Evolutionary conservation across 129 eudicot species (phyloP).

Genomic region (Sambucus nigra): DNA sequence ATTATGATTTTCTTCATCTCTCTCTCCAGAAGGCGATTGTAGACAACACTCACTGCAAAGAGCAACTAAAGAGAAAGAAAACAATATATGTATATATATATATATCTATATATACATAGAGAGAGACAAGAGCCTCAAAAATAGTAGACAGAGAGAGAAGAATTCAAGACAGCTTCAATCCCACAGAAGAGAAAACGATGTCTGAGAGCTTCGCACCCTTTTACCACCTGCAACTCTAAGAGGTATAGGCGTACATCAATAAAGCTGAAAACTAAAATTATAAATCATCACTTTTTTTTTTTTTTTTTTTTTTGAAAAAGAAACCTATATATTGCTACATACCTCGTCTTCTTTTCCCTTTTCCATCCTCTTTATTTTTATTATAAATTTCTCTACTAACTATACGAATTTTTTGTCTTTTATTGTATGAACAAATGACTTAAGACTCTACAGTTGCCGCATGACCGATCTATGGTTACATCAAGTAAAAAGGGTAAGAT

Average conservation of each 20-base stretch:
- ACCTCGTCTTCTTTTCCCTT: slow-evolving; percentile 12
- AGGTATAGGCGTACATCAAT: slow-evolving; percentile 9
- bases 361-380: not conserved
- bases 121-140: not conserved
- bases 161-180: slow-evolving; percentile 3
- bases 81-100: too few species aligned
- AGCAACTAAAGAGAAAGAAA: not conserved
- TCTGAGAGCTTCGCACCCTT: slow-evolving; percentile 32
- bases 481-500: not conserved
- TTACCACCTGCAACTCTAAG: slow-evolving; percentile 31
- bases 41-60: slow-evolving; percentile 8
- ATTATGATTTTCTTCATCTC: not conserved
- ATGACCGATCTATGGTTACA: not conserved
- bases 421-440: too few species aligned
- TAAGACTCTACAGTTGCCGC: too few species aligned
- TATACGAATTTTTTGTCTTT: not conserved
- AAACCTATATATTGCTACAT: slow-evolving; percentile 2
- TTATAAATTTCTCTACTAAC: not conserved
- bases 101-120: too few species aligned
- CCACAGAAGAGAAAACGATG: slow-evolving; percentile 26
- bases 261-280: slow-evolving; percentile 18
- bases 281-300: too few species aligned
- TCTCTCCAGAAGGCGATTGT: slow-evolving; percentile 9
- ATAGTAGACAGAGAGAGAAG: slow-evolving; percentile 12
- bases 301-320: not conserved